Conservation (phyloP, 768 basidiomycete genomes). For the Pleurotus salmoneostramineus region DNA sequence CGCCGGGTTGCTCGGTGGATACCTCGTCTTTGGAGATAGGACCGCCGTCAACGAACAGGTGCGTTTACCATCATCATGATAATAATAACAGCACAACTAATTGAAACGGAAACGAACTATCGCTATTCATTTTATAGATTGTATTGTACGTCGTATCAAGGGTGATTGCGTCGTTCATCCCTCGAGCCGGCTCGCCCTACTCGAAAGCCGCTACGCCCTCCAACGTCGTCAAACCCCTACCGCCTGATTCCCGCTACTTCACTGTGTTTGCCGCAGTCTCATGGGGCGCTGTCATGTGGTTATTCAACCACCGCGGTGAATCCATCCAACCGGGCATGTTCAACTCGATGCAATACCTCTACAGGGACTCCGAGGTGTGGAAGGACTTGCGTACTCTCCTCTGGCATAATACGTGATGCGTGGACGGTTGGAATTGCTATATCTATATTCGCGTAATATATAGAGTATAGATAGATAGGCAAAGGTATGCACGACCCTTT, state of each 20-base stretch:
- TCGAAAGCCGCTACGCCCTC: constrained; percentile 38
- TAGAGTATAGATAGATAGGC: not conserved
- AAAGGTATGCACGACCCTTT: not conserved
- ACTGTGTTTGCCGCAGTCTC: constrained; percentile 81
- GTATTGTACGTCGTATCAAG: constrained; percentile 95
- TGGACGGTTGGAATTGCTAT: not conserved
- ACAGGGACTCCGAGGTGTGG: constrained; percentile 91
- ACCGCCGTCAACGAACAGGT: constrained; percentile 93
- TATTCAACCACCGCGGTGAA: constrained; percentile 84
- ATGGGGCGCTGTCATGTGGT: constrained; percentile 97
- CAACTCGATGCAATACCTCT: constrained; percentile 93
- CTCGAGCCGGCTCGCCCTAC: constrained; percentile 63
- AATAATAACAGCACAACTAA: too few species aligned
- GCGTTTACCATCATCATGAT: constrained; percentile 20
- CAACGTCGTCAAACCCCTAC: constrained; percentile 59
- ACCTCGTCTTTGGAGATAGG: constrained; percentile 81
- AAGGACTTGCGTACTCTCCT: constrained; percentile 75
- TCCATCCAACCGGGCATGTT: constrained; percentile 97
- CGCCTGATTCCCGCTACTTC: constrained; percentile 84
- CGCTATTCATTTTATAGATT: constrained; percentile 48
- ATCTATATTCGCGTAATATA: not conserved
- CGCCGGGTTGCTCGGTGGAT: constrained; percentile 91
- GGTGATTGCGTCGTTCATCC: constrained; percentile 87
- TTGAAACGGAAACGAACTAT: too few species aligned
- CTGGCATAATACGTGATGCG: constrained; percentile 80